Conservation (phyloP, 768 basidiomycete species). For the Mycena maculata region DNA sequence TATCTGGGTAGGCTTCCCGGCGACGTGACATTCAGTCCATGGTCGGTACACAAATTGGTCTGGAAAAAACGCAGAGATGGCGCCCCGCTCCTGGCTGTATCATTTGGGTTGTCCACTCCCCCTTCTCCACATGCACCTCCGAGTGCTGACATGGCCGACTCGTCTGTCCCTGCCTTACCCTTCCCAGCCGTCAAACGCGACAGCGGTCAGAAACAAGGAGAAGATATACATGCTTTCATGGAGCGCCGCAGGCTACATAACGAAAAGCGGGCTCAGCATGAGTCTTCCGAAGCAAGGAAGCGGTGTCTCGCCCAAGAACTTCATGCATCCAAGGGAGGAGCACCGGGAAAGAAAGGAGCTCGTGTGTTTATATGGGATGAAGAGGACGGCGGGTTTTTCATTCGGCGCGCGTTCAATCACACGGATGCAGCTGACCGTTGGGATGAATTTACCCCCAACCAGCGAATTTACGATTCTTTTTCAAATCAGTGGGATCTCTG, state of each 20-base stretch:
- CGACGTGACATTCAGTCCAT: constrained; percentile 21
- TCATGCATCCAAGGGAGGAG: constrained; percentile 9
- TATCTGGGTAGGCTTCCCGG: constrained; percentile 11
- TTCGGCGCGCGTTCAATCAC: constrained; percentile 21
- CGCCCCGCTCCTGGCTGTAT: not conserved
- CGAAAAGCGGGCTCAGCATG: constrained; percentile 9
- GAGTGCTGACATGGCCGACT: not conserved
- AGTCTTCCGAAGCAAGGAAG: constrained; percentile 7
- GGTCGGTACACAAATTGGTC: not conserved
- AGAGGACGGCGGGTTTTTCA: constrained; percentile 22
- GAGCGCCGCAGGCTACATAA: constrained; percentile 21
- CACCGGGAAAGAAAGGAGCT: constrained; percentile 25
- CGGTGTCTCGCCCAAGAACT: constrained; percentile 14
- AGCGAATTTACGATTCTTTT: constrained; percentile 24
- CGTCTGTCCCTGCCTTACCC: not conserved
- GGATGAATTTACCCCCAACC: constrained; percentile 23
- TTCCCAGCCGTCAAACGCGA: constrained; percentile 20
- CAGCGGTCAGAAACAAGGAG: constrained; percentile 26
- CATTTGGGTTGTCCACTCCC: not conserved
- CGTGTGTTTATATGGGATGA: constrained; percentile 29
- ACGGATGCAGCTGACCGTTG: constrained; percentile 13
- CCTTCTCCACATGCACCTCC: constrained; percentile 18
- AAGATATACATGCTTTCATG: constrained; percentile 24
- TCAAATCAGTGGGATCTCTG: constrained; percentile 30
- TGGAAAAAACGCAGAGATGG: constrained; percentile 9